Evolutionary conservation across 1,284 basidiomycete species (phyloP).

Genomic region (Leccinum ponderosum): DNA sequence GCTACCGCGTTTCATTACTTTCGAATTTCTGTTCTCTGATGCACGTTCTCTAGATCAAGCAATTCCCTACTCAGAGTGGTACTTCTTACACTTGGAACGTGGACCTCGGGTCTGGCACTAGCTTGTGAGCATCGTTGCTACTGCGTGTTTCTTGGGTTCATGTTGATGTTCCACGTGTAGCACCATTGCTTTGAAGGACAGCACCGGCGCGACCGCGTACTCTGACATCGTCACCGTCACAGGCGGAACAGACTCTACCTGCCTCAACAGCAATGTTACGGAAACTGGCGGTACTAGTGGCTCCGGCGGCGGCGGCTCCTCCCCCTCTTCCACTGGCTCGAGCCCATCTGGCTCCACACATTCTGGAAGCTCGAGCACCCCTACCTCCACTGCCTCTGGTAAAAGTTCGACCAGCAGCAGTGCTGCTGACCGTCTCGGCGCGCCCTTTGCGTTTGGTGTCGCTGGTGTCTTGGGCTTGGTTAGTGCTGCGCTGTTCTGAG

Average conservation of each 20-base stretch:
- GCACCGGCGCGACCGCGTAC: conserved; percentile 55
- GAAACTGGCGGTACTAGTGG: conserved; percentile 5
- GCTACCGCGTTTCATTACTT: conserved; percentile 7
- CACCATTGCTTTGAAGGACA: conserved; percentile 57
- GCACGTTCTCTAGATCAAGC: conserved; percentile 44
- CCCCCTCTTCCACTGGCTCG: conserved; percentile 11
- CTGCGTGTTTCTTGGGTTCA: background rate
- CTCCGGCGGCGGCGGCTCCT: conserved; percentile 1
- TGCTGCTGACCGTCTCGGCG: conserved; percentile 32
- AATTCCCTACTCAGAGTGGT: conserved; percentile 49
- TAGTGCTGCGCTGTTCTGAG: conserved; percentile 49
- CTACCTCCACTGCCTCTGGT: conserved; percentile 14
- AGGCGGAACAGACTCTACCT: conserved; percentile 39
- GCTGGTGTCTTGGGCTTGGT: conserved; percentile 49
- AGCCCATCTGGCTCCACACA: conserved; percentile 6
- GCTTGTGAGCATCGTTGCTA: conserved; percentile 44
- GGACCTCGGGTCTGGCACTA: conserved; percentile 50
- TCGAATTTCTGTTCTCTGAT: background rate
- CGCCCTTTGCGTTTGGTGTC: conserved; percentile 38
- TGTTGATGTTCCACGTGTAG: conserved; percentile 36
- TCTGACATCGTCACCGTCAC: conserved; percentile 55
- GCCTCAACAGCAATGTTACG: conserved; percentile 19
- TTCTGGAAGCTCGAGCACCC: conserved; percentile 3
- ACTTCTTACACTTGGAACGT: conserved; percentile 62
- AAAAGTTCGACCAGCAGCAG: conserved; percentile 23